Evolutionary conservation across 805 yeast species (phyloP), one percentile per base, ranked within the genome.

Genomic region (Candida dendrica): DNA sequence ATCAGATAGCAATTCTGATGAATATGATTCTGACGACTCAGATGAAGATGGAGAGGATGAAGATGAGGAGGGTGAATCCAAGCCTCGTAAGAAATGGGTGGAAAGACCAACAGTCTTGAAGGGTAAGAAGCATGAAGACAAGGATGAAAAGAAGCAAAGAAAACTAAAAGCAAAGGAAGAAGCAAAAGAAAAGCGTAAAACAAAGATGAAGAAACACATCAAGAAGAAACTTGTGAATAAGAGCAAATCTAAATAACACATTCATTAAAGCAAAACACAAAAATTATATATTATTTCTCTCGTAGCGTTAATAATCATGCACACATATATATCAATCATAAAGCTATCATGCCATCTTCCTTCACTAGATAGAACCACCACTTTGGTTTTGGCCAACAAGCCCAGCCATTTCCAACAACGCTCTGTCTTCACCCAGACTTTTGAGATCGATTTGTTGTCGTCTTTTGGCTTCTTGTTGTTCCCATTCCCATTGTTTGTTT

Each of bases 401-500:
- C 0, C 84, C 82, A 0, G 87, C 96, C 87, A 90, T 74, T 50
- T 89, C 97, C 47, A 90, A 63, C 38, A 90, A 66, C 1, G 96
- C 95, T 42, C 88, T 63, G 40, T 88, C 96, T 52, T 90, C 97
- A 2, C 85, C 84, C 49, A 84, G 56, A 43, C 73, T 75, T 40
- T 74, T 70, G 27, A 81, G 49, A 53, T 89, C 87, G 3, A 89
- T 74, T 24, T 75, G 70, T 52, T 82, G 84, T 40, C 97, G 69
- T 31, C 88, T 81, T 50, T 79, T 74, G 0, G 95, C 95, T 57
- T 88, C 96, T 38, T 78, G 69, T 55, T 82, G 84, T 56, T 91
- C 97, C 96, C 96, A 89, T 51, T 82, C 89, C 93, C 95, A 84
- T 45, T 75, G 74, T 52, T 75, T 77, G 37, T 72, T 67, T 61